Percentiles rank a stretch among this genome's conserved stretches.
Conservation (phyloP, 1,284 basidiomycete species). For the Ganoderma lucidum region DNA sequence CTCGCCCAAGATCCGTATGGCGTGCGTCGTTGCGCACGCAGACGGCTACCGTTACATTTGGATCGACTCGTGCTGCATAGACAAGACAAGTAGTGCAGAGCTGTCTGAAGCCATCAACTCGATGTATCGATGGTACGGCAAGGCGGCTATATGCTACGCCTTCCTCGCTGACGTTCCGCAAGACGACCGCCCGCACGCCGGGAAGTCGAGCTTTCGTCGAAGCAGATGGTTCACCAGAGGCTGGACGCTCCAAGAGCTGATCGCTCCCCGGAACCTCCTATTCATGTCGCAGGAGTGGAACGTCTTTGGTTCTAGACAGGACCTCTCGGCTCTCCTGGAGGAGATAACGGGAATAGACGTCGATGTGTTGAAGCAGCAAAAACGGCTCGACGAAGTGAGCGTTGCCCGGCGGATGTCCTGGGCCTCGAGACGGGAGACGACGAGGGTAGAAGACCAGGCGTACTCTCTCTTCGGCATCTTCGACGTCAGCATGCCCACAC, state of each 20-base stretch:
- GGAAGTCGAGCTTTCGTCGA: neutral
- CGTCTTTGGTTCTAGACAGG: neutral
- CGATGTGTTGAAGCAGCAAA: neutral
- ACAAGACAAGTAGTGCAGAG: too few species aligned
- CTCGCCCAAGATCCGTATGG: neutral
- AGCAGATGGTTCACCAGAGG: neutral
- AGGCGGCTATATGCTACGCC: too few species aligned
- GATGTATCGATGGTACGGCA: too few species aligned
- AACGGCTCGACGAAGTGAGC: neutral
- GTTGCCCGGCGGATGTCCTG: neutral
- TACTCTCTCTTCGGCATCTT: neutral
- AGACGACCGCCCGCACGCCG: neutral
- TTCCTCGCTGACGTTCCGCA: neutral
- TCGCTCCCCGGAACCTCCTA: neutral
- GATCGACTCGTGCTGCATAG: too few species aligned
- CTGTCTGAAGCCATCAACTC: too few species aligned
- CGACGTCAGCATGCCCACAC: neutral
- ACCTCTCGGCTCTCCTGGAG: neutral
- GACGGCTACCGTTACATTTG: too few species aligned
- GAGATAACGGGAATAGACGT: neutral
- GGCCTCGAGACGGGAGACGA: neutral
- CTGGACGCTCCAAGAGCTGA: neutral
- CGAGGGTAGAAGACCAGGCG: neutral
- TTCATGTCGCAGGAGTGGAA: neutral
- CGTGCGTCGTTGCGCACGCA: neutral